Evolutionary conservation across 169 alveolate species (phyloP).

Genomic region (Cryptosporidium viatorum): DNA sequence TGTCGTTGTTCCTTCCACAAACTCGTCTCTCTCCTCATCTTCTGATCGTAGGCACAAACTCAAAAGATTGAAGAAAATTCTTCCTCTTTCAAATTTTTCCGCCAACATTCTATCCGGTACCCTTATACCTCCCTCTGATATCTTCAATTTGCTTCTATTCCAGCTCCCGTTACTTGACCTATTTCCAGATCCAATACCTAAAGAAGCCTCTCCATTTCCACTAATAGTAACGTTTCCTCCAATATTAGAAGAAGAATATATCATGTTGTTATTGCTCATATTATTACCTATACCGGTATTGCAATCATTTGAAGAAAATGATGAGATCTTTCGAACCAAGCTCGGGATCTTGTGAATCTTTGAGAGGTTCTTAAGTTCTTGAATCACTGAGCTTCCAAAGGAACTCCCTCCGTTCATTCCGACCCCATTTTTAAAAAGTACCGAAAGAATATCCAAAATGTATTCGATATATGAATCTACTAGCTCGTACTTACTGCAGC

Average conservation of each 20-base stretch:
- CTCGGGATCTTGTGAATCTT: slow-evolving; percentile 2
- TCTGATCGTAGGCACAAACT: neutral
- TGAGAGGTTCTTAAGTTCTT: neutral
- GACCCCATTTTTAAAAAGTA: slow-evolving; percentile 13
- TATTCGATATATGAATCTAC: slow-evolving; percentile 2
- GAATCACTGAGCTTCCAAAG: neutral
- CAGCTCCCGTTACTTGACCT: neutral
- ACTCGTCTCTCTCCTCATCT: neutral
- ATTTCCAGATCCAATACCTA: neutral
- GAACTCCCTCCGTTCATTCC: slow-evolving; percentile 2
- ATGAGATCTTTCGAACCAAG: neutral
- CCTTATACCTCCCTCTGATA: neutral
- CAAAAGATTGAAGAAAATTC: neutral
- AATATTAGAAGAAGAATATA: neutral
- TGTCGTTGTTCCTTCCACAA: neutral
- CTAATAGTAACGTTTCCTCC: neutral
- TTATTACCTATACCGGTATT: neutral
- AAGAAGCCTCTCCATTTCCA: neutral
- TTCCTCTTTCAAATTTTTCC: slow-evolving; percentile 13
- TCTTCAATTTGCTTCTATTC: neutral
- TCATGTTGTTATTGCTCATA: neutral
- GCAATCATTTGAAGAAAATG: neutral
- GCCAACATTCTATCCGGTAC: neutral
- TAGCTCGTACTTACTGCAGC: slow-evolving; percentile 7
- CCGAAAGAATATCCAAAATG: neutral